Base-by-base conservation (phyloP, 2,329 filamentous ascomycete species). In the Pseudocercospora musae region DNA sequence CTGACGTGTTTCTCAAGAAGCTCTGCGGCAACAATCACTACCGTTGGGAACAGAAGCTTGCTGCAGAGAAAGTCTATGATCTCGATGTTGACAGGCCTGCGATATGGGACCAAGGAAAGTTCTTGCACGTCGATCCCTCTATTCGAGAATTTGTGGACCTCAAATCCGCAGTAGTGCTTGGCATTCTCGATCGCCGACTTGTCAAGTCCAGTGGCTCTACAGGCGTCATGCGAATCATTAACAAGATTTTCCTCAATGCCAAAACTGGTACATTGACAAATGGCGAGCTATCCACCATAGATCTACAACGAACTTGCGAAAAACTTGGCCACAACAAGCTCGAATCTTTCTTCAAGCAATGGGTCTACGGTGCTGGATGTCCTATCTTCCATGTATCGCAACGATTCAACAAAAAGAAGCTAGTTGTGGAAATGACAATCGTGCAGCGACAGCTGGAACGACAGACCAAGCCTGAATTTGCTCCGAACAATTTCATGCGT, bases 11-110 rank as follows among this genome's bases (percentile, higher is more conserved):
- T 76, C 91, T 98, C 85, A 91, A 89, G 74, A 89, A 87, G 68
- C 82, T 99, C 2, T 96, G 92, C 72, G 95, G 95, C 7, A 96
- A 96, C 73, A 99, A 99, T 73, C 92, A 96, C 71, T 95, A 96
- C 74, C 85, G 92, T 10, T 98, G 92, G 74, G 88, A 92, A 40
- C 89, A 96, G 76, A 98, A 98, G 77, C 82, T 86, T 40, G 85
- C 91, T 76, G 87, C 92, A 0, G 94, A 99, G 75, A 85, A 84
- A 68, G 85, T 98, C 44, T 90, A 93, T 53, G 87, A 94, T 60
- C 77, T 91, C 62, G 95, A 99, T 73, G 82, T 92, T 58, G 87
- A 89, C 56, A 86, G 95, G 37, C 93, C 94, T 1, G 92, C 91
- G 0, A 82, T 99, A 10, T 87, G 89, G 65, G 87, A 92, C 33